Percentiles rank a stretch among this genome's conserved stretches.
phyloP scores from a whole-genome alignment of 2,329 filamentous ascomycete species.

The Calonectria pseudoturangicola region DNA sequence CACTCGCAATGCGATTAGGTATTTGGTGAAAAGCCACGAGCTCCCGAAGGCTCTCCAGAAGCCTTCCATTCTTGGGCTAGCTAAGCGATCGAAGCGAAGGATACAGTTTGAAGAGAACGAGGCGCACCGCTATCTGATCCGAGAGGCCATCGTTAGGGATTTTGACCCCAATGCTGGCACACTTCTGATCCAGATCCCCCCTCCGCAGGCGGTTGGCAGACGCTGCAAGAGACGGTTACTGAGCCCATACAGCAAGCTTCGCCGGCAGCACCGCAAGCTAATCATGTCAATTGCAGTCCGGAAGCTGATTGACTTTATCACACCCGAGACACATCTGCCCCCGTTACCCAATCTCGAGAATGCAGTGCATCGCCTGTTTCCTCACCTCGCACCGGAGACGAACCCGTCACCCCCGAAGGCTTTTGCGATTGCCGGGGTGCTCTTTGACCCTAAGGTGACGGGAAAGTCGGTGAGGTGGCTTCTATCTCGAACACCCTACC shows the following conservation, averaged over 20 bases:
- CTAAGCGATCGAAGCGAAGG: slow-evolving; percentile 69
- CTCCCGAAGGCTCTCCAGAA: slow-evolving; percentile 84
- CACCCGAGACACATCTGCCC: slow-evolving; percentile 67
- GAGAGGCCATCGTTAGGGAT: slow-evolving; percentile 66
- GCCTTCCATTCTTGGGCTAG: slow-evolving; percentile 76
- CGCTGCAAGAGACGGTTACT: slow-evolving; percentile 51
- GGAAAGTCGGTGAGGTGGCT: slow-evolving; percentile 61
- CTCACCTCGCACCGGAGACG: slow-evolving; percentile 59
- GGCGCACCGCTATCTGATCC: slow-evolving; percentile 73
- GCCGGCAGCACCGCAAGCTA: slow-evolving; percentile 61
- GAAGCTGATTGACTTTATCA: slow-evolving; percentile 70
- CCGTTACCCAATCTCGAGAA: slow-evolving; percentile 66
- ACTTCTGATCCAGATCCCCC: slow-evolving; percentile 66
- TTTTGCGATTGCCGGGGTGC: slow-evolving; percentile 63
- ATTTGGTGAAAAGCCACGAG: slow-evolving; percentile 73
- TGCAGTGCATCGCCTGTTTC: slow-evolving; percentile 69
- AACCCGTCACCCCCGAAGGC: slow-evolving; percentile 57
- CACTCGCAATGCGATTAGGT: slow-evolving; percentile 85
- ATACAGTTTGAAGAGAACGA: slow-evolving; percentile 67
- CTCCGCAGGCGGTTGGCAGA: slow-evolving; percentile 33
- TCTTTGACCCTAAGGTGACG: slow-evolving; percentile 59
- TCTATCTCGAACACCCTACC: slow-evolving; percentile 68
- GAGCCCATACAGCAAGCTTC: slow-evolving; percentile 51
- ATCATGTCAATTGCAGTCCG: slow-evolving; percentile 69
- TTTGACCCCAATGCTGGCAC: slow-evolving; percentile 70